Conservation (phyloP, 192 early-diverging fungal species). For the Backusella tuberculispora region DNA sequence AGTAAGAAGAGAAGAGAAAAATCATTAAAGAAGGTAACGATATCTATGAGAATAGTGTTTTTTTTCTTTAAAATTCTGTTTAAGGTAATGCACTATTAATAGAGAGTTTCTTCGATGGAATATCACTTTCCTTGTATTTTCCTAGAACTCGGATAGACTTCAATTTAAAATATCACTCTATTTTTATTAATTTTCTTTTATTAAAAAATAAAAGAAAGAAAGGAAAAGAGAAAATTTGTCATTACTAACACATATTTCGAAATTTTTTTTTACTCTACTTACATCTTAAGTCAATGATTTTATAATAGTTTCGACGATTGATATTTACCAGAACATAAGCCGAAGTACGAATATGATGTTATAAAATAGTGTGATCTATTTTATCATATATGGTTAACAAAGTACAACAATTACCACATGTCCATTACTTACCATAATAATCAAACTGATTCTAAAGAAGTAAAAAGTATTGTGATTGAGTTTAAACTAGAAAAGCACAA, state of each 20-base stretch:
- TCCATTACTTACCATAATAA: not conserved
- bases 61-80: not conserved
- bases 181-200: not conserved
- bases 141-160: not conserved
- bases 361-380: not conserved
- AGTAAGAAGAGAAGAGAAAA: too few species aligned
- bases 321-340: not conserved
- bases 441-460: not conserved
- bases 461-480: not conserved
- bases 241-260: not conserved
- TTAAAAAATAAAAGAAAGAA: not conserved
- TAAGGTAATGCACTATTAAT: not conserved
- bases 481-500: not conserved
- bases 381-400: not conserved
- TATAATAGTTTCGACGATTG: not conserved
- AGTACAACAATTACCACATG: conserved; percentile 7
- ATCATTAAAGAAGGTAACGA: too few species aligned
- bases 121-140: not conserved
- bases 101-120: not conserved
- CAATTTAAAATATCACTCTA: not conserved
- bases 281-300: not conserved
- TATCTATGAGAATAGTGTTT: too few species aligned
- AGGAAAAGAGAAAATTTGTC: not conserved
- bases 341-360: not conserved
- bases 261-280: not conserved